A percentile compares a stretch with the other conserved stretches of the same genome.
These are phyloP conservation scores for Prunus persica DNA, from an alignment of 306 rosid species.

Conservation along the genomic window Prunus_persica_NCBIv2 NC_034009.1:9276501-9277000, in stretches of 20 bases:
- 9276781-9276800: constrained; percentile 24
- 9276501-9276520: constrained; percentile 71
- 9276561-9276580: constrained; percentile 29
- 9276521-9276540: constrained; percentile 50
- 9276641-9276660: constrained; percentile 61
- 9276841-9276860: constrained; percentile 28
- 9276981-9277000: constrained; percentile 35
- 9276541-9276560: constrained; percentile 29
- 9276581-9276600: constrained; percentile 43
- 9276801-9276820: constrained; percentile 52
- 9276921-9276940: constrained; percentile 25
- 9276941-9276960: constrained; percentile 23
- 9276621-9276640: constrained; percentile 81
- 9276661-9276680: constrained; percentile 41
- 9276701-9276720: constrained; percentile 15
- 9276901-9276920: constrained; percentile 12
- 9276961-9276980: constrained; percentile 32
- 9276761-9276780: constrained; percentile 27
- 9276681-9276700: constrained; percentile 16
- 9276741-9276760: constrained; percentile 22
- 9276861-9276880: constrained; percentile 26
- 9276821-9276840: constrained; percentile 48
- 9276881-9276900: constrained; percentile 10
- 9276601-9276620: constrained; percentile 67
- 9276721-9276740: constrained; percentile 21